Base-by-base conservation (phyloP, 176 grass and related monocot genomes). In the Rhynchospora breviuscula region DNA sequence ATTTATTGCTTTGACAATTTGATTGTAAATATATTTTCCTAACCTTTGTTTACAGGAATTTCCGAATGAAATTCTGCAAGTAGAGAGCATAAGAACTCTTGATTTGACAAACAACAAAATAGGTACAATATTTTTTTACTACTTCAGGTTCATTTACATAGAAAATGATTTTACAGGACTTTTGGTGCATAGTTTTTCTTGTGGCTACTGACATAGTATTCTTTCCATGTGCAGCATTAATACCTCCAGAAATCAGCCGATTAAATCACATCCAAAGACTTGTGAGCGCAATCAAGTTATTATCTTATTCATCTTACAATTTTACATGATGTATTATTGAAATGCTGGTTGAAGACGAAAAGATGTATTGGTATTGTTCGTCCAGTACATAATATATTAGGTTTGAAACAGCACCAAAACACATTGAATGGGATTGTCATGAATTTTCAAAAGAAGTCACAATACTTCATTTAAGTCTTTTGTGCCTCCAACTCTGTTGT, bases 61-160 rank as follows among this genome's bases (percentile, higher is more conserved):
- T 49, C 93, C 96, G 69, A 83, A 90, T 89, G 96, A 98, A 89
- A 83, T 98, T 88, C 66, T 95, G 63, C 83, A 91, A 80, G 91
- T 98, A 67, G 96, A 90, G 12, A 95, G 84, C 83, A 77, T 98
- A 85, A 94, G 96, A 79, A 95, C 87, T 53, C 93, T 98, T 77
- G 96, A 98, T 90, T 88, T 98, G 78, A 98, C 96, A 67, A 98
- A 98, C 85, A 98, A 98, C 83, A 98, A 88, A 83, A 91, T 98
- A 91, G 89, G 96, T 95, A 94, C 75, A 63, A 48, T 48, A 61
- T 61, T 52, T 6, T 54, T 68, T 51, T 87, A 29, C 26, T 25
- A 35, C 8, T 59, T 47, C 0, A 81, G 35, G 10, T 21, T 4
- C 17, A 46, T 63, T 63, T 7, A 81, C 45, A 22, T 29, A 46